A percentile compares a stretch with the other conserved stretches of the same genome.
Conservation (phyloP, 257 asterid species). For the Solanum lignicaule region DNA sequence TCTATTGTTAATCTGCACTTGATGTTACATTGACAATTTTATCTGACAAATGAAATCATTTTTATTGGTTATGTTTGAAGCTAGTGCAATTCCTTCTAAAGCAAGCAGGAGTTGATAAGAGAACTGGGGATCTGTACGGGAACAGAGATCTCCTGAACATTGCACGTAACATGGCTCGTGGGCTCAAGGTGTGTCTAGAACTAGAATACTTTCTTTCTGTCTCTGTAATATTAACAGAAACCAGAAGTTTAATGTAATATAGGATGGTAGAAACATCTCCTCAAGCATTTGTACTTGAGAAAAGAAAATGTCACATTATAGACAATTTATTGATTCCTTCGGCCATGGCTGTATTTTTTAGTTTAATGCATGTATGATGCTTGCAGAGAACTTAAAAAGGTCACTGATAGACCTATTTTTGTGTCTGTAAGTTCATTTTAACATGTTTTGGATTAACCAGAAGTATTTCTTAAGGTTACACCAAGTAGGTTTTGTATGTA, state of each 20-base stretch:
- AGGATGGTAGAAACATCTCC: neutral
- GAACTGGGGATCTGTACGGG: constrained; percentile 97
- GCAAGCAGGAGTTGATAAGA: constrained; percentile 93
- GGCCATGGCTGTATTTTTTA: neutral
- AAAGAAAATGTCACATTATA: neutral
- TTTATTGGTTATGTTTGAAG: constrained; percentile 35
- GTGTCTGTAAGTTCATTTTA: neutral
- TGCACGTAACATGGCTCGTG: constrained; percentile 97
- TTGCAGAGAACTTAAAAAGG: neutral
- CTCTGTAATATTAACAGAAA: neutral
- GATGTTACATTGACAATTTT: neutral
- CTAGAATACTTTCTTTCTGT: neutral
- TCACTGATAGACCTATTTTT: neutral
- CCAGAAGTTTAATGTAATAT: neutral
- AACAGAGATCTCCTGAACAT: constrained; percentile 80
- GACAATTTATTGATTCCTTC: neutral
- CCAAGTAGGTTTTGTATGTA: neutral
- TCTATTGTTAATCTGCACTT: neutral
- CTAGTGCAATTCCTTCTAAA: constrained; percentile 88
- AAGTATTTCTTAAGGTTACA: neutral
- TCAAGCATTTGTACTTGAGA: neutral
- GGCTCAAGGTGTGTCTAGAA: constrained; percentile 56
- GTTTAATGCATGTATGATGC: neutral
- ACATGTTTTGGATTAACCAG: neutral
- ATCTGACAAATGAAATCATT: constrained; percentile 1